Base-by-base conservation (phyloP, 139 green algal genomes). In the Raphidocelis subcapitata region DNA sequence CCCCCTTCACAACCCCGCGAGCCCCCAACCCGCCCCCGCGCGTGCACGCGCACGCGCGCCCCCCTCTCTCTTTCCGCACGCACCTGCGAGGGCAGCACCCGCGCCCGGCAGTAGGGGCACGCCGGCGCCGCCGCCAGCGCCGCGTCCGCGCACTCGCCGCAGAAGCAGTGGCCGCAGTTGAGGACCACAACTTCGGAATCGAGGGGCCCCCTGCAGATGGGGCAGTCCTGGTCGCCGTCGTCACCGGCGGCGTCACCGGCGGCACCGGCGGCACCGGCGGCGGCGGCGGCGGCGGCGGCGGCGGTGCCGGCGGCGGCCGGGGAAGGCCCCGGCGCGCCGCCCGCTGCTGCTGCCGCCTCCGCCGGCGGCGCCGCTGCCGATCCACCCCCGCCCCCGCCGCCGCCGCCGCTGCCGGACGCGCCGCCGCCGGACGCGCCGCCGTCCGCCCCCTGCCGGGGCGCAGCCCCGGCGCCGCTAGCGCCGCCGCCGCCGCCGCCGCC, bases 131-230 rank as follows among this genome's bases (percentile, higher is more conserved):
- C 73, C 52, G 66, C 20, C 61, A 80, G 61, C 65, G 68, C 56
- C 29, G 77, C 44, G 36, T 81, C 36, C 4, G 76, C 62, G 62
- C 86, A 91, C 28, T 59, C 66, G n/a, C 73, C 60, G 67, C 84
- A 90, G 59, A 86, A 88, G 69, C 74, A 75, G 62, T 91, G 86
- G 5, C 84, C 86, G 67, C 86, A 91, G 5, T 49, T 49, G 41
- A 49, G 41, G 41, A 49, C 41, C 8, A 49, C 12, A 20, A 49
- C 41, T 49, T 49, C 41, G 8, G 8, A 8, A 8, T 49, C 41
- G 8, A 49, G 41, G 8, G 12, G 8, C 8, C 41, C 8, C 12
- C 12, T 49, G 61, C 70, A 77, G 23, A 77, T 52, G 47, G 70
- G 59, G 52, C 70, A 77, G 32, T 77, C 70, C 51, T 56, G 20